Base-by-base conservation (phyloP, 2,329 filamentous ascomycete genomes). In the Trichocomaceae sp. region DNA sequence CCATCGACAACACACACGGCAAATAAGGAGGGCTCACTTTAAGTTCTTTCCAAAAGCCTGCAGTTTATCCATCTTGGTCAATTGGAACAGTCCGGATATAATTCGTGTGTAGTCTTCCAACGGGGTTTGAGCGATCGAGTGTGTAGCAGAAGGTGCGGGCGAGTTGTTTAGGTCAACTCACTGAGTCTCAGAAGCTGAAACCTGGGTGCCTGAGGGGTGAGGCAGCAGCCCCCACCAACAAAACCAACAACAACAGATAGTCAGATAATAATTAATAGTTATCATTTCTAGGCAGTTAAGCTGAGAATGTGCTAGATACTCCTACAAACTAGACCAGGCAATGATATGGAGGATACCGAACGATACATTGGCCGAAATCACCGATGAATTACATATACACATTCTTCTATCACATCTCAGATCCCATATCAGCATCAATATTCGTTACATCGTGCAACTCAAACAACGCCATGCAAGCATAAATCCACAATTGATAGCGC, bases 11-110 rank as follows among this genome's bases (percentile, higher is more conserved):
- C 22, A n/a, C 13, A 46, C 29, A 26, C 44, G 17, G 44, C 12
- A n/a, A 26, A 52, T 52, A 52, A 52, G 44, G 35, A 47, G 39
- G 56, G 66, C 79, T 64, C 74, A 85, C 83, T 79, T 81, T 67
- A 88, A 78, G 73, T 81, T 86, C 79, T 87, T 87, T 66, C 84
- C 83, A 67, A 87, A 85, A 58, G 82, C 82, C 67, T 81, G 78
- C 62, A 88, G 77, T 71, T 86, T 85, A 69, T 87, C 84, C 84
- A 88, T 88, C 60, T 50, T 57, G 39, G 15, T 33, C 19, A 45
- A 29, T 45, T 8, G 22, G 17, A 22, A 26, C 8, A 29, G 17
- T 44, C 20, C 17, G 35, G 5, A 15, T 50, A 20, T 8, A 13
- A n/a, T 39, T n/a, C n/a, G n/a, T n/a, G n/a, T n/a, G n/a, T n/a